Percentiles rank a stretch among this genome's conserved stretches.
Conservation (phyloP, 495 filamentous ascomycete species). For the Penicillium nucicola region DNA sequence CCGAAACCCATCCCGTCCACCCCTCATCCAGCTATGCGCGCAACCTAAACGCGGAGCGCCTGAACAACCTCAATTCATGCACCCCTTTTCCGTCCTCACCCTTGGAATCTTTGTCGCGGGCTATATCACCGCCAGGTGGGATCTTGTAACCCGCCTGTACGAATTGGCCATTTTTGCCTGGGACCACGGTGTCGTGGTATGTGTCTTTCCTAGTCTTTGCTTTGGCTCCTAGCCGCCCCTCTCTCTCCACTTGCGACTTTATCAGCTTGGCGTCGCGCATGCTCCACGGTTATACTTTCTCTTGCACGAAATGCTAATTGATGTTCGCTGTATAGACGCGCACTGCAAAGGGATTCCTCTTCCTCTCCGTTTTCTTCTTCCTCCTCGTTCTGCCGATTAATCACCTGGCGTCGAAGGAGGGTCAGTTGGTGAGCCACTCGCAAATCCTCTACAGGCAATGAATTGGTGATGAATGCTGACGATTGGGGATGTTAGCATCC, state of each 20-base stretch:
- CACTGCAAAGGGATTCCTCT: conserved; percentile 68
- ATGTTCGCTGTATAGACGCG: conserved; percentile 47
- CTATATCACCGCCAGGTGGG: conserved; percentile 98
- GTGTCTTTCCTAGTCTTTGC: conserved; percentile 29
- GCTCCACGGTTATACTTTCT: not conserved
- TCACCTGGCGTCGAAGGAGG: conserved; percentile 66
- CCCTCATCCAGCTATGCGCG: conserved; percentile 30
- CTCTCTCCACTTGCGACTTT: conserved; percentile 5
- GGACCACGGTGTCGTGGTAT: conserved; percentile 96
- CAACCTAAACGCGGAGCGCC: conserved; percentile 28
- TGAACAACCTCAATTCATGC: conserved; percentile 66
- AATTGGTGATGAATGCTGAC: conserved; percentile 6
- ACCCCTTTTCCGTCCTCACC: conserved; percentile 91
- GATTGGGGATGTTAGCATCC: conserved; percentile 64
- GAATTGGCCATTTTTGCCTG: conserved; percentile 95
- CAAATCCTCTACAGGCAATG: not conserved
- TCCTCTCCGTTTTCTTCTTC: conserved; percentile 75
- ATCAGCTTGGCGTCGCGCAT: not conserved
- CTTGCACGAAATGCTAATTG: not conserved
- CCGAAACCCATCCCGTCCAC: not conserved
- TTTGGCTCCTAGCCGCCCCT: conserved; percentile 10
- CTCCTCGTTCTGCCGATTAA: conserved; percentile 71
- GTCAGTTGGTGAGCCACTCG: conserved; percentile 54
- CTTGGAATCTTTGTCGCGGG: conserved; percentile 98
- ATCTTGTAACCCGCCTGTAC: conserved; percentile 92